A percentile compares a stretch with the other conserved stretches of the same genome.
These are phyloP conservation scores for Sergeia podlipaevii DNA, from an alignment of 208 protist genomes.

Conservation along the genomic window DNA sequence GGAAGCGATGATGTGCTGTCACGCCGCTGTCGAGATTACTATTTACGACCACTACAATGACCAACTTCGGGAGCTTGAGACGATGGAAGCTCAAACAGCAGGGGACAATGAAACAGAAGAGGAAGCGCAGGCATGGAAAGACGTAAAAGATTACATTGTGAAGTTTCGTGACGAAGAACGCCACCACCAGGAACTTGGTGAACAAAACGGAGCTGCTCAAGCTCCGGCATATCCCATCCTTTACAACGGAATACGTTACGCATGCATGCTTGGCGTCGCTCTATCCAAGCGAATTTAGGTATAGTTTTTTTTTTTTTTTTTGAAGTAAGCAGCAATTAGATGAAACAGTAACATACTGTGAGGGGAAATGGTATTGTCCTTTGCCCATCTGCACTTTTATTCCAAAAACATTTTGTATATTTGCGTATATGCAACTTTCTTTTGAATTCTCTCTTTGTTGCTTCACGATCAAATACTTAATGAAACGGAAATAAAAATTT, in stretches of 20 bases:
- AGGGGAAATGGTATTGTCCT: no score
- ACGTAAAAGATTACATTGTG: conserved; percentile 68
- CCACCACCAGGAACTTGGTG: conserved; percentile 81
- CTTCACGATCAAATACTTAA: no score
- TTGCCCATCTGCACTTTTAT: no score
- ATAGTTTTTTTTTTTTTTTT: conserved; percentile 15
- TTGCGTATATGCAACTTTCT: no score
- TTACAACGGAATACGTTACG: conserved; percentile 76
- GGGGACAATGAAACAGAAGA: conserved; percentile 19
- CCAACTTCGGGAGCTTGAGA: conserved; percentile 77
- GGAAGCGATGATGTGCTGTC: conserved; percentile 87
- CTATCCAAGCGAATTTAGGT: conserved; percentile 61
- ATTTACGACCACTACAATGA: conserved; percentile 89
- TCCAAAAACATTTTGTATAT: no score
- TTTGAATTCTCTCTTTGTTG: no score
- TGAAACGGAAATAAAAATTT: conserved; percentile 5
- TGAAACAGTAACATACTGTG: no score
- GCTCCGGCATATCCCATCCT: conserved; percentile 70
- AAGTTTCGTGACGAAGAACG: conserved; percentile 85
- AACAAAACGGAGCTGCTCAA: conserved; percentile 66
- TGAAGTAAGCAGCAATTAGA: no score
- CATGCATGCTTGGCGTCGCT: conserved; percentile 66
- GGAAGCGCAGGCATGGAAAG: conserved; percentile 43
- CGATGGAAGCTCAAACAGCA: conserved; percentile 25
- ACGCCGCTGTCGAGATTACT: conserved; percentile 81